Base-by-base conservation (phyloP, 306 rosid species). In the Sechiopsis laciniata region DNA sequence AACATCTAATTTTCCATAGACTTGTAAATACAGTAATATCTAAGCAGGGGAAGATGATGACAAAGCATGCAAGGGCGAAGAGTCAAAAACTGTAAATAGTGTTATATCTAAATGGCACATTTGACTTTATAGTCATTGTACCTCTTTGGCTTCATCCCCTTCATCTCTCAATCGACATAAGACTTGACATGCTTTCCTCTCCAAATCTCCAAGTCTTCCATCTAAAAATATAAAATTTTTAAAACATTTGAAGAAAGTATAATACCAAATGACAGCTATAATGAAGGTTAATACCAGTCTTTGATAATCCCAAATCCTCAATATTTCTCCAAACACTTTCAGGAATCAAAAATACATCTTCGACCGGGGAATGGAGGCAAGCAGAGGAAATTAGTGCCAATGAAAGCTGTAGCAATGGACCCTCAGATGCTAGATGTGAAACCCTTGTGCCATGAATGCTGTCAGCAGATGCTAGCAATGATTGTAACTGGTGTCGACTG, bases 311-410 rank as follows among this genome's bases (percentile, higher is more conserved):
- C 56, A 92, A 73, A 46, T 78, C 76, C 80, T 90, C 96, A 84
- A 92, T 77, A 74, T 78, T 79, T 84, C 76, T 83, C 97, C 97
- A 92, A 51, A 90, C 85, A 75, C 72, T 82, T 76, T 82, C 82
- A 78, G 97, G 95, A 79, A 92, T 92, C 80, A 92, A 83, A 75
- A 87, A 84, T 75, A 90, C 79, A 80, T 92, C 97, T 81, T 88
- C 97, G 37, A 86, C 74, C 32, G 95, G 78, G 77, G 91, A 87
- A 80, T 87, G 81, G 63, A 92, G 83, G 79, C 92, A 87, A 46
- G 97, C 97, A 79, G 85, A 80, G 69, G 88, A 91, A 80, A 92
- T 85, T 60, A 92, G 85, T 52, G 92, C 91, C 56, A 92, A 77
- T 19, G 91, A 92, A 80, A 92, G 96, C 79, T 87, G 89, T 68